These are phyloP conservation scores for Cyclostephanos tholiformis DNA, from an alignment of 108 stramenopile species.

Conservation along the genomic window DNA sequence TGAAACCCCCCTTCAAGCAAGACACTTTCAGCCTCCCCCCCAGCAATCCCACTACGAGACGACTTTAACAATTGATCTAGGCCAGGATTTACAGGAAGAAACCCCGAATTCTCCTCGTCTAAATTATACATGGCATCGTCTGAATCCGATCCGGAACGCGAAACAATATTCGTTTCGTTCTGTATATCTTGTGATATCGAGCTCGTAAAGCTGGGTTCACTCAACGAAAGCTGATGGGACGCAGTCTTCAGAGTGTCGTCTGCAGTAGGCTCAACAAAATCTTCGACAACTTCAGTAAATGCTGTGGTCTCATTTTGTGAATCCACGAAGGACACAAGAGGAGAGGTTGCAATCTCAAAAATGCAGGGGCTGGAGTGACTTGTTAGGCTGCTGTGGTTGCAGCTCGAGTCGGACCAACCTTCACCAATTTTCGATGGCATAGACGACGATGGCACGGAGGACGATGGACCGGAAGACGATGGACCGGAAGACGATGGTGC, in stretches of 20 bases:
- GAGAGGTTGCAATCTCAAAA: conserved; percentile 6
- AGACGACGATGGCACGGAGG: too few species aligned
- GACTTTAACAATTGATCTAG: too few species aligned
- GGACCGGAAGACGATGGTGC: conserved; percentile 10
- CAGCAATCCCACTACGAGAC: too few species aligned
- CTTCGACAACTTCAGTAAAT: neutral
- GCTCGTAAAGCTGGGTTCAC: neutral
- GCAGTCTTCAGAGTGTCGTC: conserved; percentile 4
- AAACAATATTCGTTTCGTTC: conserved; percentile 19
- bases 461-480: conserved; percentile 1
- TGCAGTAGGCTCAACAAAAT: neutral
- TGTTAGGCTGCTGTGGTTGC: neutral
- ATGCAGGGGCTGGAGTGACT: neutral
- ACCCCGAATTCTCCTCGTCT: conserved; percentile 7
- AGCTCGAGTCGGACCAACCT: neutral
- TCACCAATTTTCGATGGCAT: neutral
- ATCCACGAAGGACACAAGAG: neutral
- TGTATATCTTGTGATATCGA: neutral
- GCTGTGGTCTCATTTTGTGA: neutral
- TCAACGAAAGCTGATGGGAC: conserved; percentile 13
- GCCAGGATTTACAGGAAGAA: too few species aligned
- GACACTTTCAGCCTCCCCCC: too few species aligned
- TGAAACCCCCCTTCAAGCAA: too few species aligned
- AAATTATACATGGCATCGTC: conserved; percentile 17
- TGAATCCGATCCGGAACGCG: conserved; percentile 18